Evolutionary conservation across 495 filamentous ascomycete species (phyloP).

Genomic region (Pseudomonodictys pantanalensis): DNA sequence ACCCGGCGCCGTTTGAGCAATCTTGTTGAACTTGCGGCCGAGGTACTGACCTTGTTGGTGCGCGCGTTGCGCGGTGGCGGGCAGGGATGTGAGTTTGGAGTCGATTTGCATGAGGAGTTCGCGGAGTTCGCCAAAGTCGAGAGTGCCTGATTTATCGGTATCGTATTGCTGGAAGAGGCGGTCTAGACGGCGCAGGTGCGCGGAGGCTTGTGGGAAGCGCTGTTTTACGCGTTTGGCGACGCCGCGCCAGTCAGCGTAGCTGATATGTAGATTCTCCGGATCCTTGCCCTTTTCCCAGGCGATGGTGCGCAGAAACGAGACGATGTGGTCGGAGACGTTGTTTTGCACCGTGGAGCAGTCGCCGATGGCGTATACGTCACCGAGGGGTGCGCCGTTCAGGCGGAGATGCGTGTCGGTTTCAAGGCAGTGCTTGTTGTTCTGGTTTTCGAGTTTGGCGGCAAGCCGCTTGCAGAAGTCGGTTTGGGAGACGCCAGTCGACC

Average conservation of each 20-base stretch:
- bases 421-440: constrained; percentile 86
- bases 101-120: constrained; percentile 75
- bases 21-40: constrained; percentile 88
- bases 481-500: constrained; percentile 94
- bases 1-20: constrained; percentile 75
- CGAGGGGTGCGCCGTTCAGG: constrained; percentile 83
- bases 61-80: constrained; percentile 80
- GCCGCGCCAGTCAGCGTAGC: constrained; percentile 80
- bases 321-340: constrained; percentile 82
- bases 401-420: constrained; percentile 96
- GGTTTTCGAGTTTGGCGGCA: constrained; percentile 63
- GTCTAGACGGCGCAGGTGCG: constrained; percentile 85
- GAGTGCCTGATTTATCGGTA: constrained; percentile 83
- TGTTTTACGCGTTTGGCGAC: constrained; percentile 79
- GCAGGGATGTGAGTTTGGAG: constrained; percentile 44
- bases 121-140: constrained; percentile 88
- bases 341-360: constrained; percentile 97
- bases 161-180: constrained; percentile 89
- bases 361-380: constrained; percentile 96
- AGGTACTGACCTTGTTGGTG: constrained; percentile 96
- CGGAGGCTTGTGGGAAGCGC: constrained; percentile 88
- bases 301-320: constrained; percentile 81
- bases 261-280: constrained; percentile 76
- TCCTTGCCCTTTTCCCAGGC: constrained; percentile 91
- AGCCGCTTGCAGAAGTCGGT: constrained; percentile 73